Evolutionary conservation across 495 filamentous ascomycete genomes (phyloP).

Genomic region (Parathielavia hyrcaniae): DNA sequence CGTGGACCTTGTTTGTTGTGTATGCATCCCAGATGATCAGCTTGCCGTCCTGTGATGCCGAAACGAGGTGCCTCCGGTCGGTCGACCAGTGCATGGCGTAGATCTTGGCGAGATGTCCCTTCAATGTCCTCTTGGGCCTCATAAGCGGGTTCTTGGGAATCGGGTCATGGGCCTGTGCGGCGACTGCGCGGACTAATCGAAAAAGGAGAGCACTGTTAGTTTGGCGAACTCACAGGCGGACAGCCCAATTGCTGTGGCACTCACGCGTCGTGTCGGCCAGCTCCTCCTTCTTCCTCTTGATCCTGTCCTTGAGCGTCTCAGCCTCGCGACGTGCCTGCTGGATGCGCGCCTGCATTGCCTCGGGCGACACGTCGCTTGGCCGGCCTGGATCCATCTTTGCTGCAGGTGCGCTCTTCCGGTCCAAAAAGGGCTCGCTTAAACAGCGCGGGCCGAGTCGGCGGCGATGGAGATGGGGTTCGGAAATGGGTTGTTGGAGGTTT

Average conservation of each 20-base stretch:
- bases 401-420: slow-evolving; percentile 19
- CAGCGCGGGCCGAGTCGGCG: slow-evolving; percentile 14
- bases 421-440: slow-evolving; percentile 22
- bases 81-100: slow-evolving; percentile 99
- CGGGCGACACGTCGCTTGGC: slow-evolving; percentile 53
- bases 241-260: slow-evolving; percentile 34
- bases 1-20: slow-evolving; percentile 99
- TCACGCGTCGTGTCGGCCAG: slow-evolving; percentile 93
- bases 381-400: slow-evolving; percentile 45
- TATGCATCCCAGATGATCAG: slow-evolving; percentile 99
- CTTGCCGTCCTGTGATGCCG: slow-evolving; percentile 97
- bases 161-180: slow-evolving; percentile 77
- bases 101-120: slow-evolving; percentile 97
- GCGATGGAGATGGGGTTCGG: slow-evolving; percentile 25
- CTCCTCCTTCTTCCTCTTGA: slow-evolving; percentile 99
- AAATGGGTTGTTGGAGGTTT: slow-evolving; percentile 28
- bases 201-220: slow-evolving; percentile 11
- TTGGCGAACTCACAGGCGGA: background rate
- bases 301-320: slow-evolving; percentile 94
- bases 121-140: slow-evolving; percentile 90
- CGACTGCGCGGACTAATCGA: slow-evolving; percentile 76
- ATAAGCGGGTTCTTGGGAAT: slow-evolving; percentile 85
- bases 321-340: slow-evolving; percentile 95
- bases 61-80: slow-evolving; percentile 94
- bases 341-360: slow-evolving; percentile 70